Evolutionary conservation across 345 rosid genomes (phyloP), one percentile per base, ranked within the genome.

Genomic region (Boechera stricta): DNA sequence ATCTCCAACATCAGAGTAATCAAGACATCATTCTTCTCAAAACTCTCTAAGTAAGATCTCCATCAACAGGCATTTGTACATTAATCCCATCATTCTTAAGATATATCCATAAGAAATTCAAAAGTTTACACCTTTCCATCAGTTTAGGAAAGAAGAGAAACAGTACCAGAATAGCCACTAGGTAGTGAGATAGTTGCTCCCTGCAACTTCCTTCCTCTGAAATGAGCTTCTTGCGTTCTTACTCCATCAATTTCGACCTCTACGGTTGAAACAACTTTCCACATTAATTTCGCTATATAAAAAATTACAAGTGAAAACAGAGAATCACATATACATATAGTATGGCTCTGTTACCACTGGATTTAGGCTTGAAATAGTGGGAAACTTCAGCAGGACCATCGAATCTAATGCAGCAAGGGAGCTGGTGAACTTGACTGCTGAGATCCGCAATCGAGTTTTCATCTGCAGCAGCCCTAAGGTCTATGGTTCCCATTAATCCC

Each of bases 341-440:
- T 15, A 18, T 11, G 35, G 16, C 5, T 56, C 13, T 18, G 32
- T 39, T 80, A 89, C 99, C 92, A 5, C 80, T 74, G 66, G 85
- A 12, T 74, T 84, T 87, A 83, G 97, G 90, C 83, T 80, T 94
- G 89, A 89, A 90, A 83, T 88, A 94, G 53, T 90, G 83, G 52
- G 97, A 87, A 65, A 92, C 91, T 55, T 84, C 58, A 76, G 85
- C 59, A 65, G 95, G 92, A 39, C 96, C 98, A 71, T 85, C 77
- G 80, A 82, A 80, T 77, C 84, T 88, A 88, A 92, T 79, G 85
- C 91, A 85, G 80, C 98, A 94, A 74, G 98, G 98, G n/a, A 92
- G 89, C 21, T 81, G 87, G 75, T 90, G 98, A 42, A 92, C 87
- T 31, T 82, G 72, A 52, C 87, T 76, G 11, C 82, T 88, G 39